These are phyloP conservation scores for Fragaria vesca DNA, from an alignment of 306 rosid species.

Conservation along the genomic window DNA sequence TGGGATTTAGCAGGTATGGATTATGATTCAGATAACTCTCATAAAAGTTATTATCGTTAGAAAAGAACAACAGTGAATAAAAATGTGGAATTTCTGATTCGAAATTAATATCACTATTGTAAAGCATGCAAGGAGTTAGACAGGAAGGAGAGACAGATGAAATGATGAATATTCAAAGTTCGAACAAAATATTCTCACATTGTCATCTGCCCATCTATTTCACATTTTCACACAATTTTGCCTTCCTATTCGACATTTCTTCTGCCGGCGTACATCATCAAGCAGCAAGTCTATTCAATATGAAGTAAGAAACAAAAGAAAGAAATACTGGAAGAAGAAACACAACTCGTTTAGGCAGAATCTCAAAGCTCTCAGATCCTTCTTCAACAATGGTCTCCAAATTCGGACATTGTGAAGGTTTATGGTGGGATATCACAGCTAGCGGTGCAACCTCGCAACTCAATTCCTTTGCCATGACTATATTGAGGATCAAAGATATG, in stretches of 20 bases:
- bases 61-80: not conserved
- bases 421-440: not conserved
- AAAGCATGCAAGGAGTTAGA: not conserved
- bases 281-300: not conserved
- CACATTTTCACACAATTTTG: not conserved
- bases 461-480: slow-evolving; percentile 9
- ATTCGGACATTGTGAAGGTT: slow-evolving; percentile 3
- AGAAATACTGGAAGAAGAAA: slow-evolving; percentile 22
- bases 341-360: slow-evolving; percentile 9
- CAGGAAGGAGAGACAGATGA: not conserved
- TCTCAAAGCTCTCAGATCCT: slow-evolving; percentile 13
- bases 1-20: not conserved
- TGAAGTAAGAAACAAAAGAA: slow-evolving; percentile 14
- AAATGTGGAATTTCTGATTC: not conserved
- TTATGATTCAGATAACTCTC: not conserved
- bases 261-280: not conserved
- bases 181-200: not conserved
- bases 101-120: not conserved
- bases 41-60: not conserved
- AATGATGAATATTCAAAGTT: not conserved
- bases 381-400: slow-evolving; percentile 24
- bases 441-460: slow-evolving; percentile 12
- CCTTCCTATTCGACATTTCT: not conserved
- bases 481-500: not conserved
- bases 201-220: not conserved